A percentile compares a stretch with the other conserved stretches of the same genome.
phyloP scores from a whole-genome alignment of 345 rosid genomes.

The Microcos paniculata region DNA sequence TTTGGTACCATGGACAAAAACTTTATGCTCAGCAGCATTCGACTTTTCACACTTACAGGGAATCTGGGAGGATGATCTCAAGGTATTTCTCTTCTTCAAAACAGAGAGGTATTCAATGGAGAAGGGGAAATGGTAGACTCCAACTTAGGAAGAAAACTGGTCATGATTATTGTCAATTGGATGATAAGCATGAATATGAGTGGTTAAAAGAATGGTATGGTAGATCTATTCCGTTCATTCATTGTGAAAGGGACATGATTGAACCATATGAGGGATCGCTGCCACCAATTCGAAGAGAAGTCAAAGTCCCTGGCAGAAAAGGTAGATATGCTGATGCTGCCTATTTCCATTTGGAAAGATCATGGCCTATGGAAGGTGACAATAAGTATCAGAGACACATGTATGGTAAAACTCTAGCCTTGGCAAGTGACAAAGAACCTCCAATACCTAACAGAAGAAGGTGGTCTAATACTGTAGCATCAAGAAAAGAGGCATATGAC shows the following conservation, averaged over 20 bases:
- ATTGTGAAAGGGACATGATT: constrained; percentile 29
- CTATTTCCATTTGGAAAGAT: constrained; percentile 33
- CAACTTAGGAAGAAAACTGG: constrained; percentile 27
- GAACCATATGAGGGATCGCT: constrained; percentile 27
- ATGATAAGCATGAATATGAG: constrained; percentile 26
- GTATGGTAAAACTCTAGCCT: constrained; percentile 25
- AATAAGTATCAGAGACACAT: constrained; percentile 24
- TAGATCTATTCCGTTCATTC: constrained; percentile 26
- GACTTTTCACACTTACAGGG: constrained; percentile 27
- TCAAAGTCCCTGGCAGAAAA: constrained; percentile 31
- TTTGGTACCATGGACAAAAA: constrained; percentile 21
- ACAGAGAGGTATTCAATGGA: constrained; percentile 26
- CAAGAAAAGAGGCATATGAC: constrained; percentile 25
- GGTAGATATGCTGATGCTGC: constrained; percentile 28
- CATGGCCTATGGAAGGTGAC: constrained; percentile 29
- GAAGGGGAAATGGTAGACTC: constrained; percentile 22
- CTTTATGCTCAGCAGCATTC: constrained; percentile 20
- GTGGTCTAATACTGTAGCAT: constrained; percentile 19
- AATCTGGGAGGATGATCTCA: constrained; percentile 26
- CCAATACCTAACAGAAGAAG: constrained; percentile 27
- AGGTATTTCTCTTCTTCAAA: constrained; percentile 24
- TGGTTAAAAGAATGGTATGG: constrained; percentile 23
- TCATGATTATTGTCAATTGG: constrained; percentile 25
- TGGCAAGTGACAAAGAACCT: constrained; percentile 29
- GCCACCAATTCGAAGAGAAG: constrained; percentile 32